Evolutionary conservation across 805 yeast genomes (phyloP), one percentile per base, ranked within the genome.

Genomic region (Schwanniomyces vanrijiae): DNA sequence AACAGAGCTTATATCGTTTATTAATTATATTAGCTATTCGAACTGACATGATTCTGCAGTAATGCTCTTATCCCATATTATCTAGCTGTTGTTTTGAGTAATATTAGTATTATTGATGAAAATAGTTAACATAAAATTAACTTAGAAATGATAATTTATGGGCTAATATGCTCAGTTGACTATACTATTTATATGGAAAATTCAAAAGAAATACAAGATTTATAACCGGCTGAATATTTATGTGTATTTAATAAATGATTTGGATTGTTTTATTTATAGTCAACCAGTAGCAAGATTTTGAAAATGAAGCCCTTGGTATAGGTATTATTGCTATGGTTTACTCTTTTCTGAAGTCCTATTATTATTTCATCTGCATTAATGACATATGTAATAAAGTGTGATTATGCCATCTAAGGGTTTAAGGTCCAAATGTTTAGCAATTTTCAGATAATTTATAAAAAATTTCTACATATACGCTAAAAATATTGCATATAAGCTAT

Each of bases 71-170:
- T 75, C 16, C 71, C 78, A 5, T 55, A 55, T 26, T 55, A 53
- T 40, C 46, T 55, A n/a, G 45, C 52, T 11, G 44, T 53, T 40
- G 50, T 55, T n/a, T 46, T 55, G 33, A 43, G 51, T 14, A 42
- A 54, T n/a, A 51, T 53, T 40, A 55, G 56, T 18, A 51, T 53
- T n/a, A 52, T 54, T 41, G 69, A 66, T 11, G 62, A 70, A n/a
- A 61, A 61, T 43, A 60, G 64, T 45, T 79, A 79, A 59, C 68
- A 78, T 46, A 60, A 73, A 42, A 71, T 78, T 57, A 79, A 80
- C 56, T 81, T 78, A 46, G 73, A 76, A 49, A 67, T 78, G 51
- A 73, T 69, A 70, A 61, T 74, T 47, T 78, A 67, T 60, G 76
- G 77, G 65, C 71, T 72, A 50, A 62, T 62, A 19, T 52, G 65